Conservation (phyloP, 345 rosid species). For the Gossypium sturtianum region DNA sequence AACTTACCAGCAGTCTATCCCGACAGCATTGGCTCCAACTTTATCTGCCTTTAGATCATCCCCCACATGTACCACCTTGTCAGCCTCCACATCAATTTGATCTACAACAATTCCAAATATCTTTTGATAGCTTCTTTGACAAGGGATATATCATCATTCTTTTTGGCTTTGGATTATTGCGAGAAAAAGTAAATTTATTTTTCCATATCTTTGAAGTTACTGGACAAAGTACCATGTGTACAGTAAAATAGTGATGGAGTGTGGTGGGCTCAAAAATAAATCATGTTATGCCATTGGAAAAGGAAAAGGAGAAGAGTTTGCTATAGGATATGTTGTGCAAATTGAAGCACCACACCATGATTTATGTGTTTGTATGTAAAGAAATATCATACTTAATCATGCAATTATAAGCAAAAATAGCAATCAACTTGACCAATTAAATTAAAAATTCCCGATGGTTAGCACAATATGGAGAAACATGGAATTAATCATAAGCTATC, state of each 20-base stretch:
- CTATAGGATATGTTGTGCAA: background rate
- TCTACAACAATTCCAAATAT: slow-evolving; percentile 32
- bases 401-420: no score
- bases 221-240: background rate
- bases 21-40: slow-evolving; percentile 61
- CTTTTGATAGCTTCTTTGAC: background rate
- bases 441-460: no score
- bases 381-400: no score
- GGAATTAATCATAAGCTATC: background rate
- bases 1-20: slow-evolving; percentile 76
- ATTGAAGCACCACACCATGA: no score
- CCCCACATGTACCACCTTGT: slow-evolving; percentile 67
- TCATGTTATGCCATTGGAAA: background rate
- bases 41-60: slow-evolving; percentile 75
- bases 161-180: background rate
- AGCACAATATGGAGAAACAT: background rate
- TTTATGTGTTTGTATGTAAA: no score
- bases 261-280: background rate
- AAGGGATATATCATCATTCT: background rate
- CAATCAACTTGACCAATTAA: no score
- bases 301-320: background rate
- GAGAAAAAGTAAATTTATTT: background rate
- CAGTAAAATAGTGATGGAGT: background rate
- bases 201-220: background rate
- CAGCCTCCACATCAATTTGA: slow-evolving; percentile 43